phyloP scores from a whole-genome alignment of 306 rosid species.

The Gynostemma pentaphyllum region DNA sequence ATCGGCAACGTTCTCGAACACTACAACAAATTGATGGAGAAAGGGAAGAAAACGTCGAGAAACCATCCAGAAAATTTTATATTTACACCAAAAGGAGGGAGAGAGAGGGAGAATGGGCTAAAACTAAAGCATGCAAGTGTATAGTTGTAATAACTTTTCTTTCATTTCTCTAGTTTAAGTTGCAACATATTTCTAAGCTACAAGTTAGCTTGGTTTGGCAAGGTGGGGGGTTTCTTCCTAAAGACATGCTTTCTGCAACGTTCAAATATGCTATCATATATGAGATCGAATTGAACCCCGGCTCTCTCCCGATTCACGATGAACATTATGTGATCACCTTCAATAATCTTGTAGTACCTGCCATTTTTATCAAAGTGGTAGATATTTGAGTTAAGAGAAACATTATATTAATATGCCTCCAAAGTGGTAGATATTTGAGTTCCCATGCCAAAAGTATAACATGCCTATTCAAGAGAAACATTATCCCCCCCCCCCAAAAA shows the following conservation, averaged over 20 bases:
- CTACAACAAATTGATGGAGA: background rate
- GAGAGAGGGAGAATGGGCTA: background rate
- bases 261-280: conserved; percentile 83
- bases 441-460: background rate
- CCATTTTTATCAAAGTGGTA: conserved; percentile 2
- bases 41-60: background rate
- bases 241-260: conserved; percentile 90
- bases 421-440: background rate
- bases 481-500: too few relatives aligned
- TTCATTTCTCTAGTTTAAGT: background rate
- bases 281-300: conserved; percentile 79
- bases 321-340: conserved; percentile 80
- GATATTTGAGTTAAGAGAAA: background rate
- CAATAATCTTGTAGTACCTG: conserved; percentile 94
- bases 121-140: background rate
- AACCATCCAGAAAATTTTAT: background rate
- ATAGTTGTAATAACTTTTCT: background rate
- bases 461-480: too few relatives aligned
- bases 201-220: conserved; percentile 47
- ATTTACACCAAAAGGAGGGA: background rate
- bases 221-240: conserved; percentile 53
- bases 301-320: conserved; percentile 88
- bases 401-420: background rate
- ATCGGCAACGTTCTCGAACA: too few relatives aligned
- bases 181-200: background rate